Evolutionary conservation across 2,329 filamentous ascomycete genomes (phyloP), one percentile per base, ranked within the genome.

Genomic region (Neofusicoccum sp.): DNA sequence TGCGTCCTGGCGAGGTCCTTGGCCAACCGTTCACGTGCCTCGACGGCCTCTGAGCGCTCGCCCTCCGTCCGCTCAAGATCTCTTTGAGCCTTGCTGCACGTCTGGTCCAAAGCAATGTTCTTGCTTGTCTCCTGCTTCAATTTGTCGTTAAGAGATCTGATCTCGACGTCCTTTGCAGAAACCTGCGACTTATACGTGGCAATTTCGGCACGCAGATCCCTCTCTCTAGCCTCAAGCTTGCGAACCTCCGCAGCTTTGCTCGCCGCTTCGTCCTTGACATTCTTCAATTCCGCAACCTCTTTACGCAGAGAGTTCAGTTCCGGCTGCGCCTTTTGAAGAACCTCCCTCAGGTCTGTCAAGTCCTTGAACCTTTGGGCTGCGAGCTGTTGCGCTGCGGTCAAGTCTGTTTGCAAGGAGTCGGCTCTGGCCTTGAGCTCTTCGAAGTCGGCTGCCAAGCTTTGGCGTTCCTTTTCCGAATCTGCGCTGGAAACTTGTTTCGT

Each of bases 301-400:
- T 88, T 86, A 6, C 91, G 86, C 20, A 98, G 80, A 45, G 80
- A 87, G 71, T 88, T 89, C 26, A 98, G 79, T 74, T 99, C 93
- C 0, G 91, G 89, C 69, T 97, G 93, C 0, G 89, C 84, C 72
- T 95, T 96, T 65, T 92, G 88, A 31, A 97, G 75, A 2, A 93
- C 81, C 63, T 93, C 89, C 20, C 88, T 84, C 47, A 96, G 79
- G 30, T 96, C 90, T 0, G 87, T 88, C 1, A 97, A 79, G 62
- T 98, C 93, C 73, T 92, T 96, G 79, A 92, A 98, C 31, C 95
- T 84, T 14, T 85, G 89, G 63, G 96, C 88, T 0, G 95, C 91
- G 11, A 98, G 83, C 74, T 96, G 87, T 71, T 97, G 88, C 0
- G 93, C 89, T 2, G 92, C 92, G 1, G 87, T 89, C 3, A 98